These are phyloP conservation scores for Pythium sp. DNA, from an alignment of 352 stramenopile species.

Conservation along the genomic window DNA sequence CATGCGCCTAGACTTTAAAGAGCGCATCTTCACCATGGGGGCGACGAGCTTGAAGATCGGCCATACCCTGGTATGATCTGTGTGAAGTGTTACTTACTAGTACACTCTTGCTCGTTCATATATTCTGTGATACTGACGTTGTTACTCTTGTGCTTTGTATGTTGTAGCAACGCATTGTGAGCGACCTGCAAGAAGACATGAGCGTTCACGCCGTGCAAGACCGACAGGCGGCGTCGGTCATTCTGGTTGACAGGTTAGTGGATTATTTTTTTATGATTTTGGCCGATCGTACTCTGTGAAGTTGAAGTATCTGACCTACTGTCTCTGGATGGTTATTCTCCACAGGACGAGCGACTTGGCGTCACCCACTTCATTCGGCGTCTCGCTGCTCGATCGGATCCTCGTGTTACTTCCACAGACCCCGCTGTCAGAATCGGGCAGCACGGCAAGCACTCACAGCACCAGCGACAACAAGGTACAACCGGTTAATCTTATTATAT, in stretches of 20 bases:
- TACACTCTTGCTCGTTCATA: background rate
- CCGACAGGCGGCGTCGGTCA: constrained; percentile 46
- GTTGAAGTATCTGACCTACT: background rate
- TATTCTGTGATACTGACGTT: background rate
- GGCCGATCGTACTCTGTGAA: background rate
- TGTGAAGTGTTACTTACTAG: background rate
- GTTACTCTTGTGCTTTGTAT: background rate
- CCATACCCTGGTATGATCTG: constrained; percentile 51
- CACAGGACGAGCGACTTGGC: constrained; percentile 64
- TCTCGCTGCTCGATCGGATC: constrained; percentile 68
- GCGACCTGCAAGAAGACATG: constrained; percentile 52
- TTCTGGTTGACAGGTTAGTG: constrained; percentile 68
- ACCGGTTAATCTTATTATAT: constrained; percentile 16
- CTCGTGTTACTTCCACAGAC: constrained; percentile 62
- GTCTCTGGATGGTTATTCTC: background rate
- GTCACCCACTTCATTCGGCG: constrained; percentile 59
- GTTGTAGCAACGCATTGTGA: constrained; percentile 49
- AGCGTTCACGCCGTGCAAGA: constrained; percentile 31
- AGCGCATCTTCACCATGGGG: constrained; percentile 70
- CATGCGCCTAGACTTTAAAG: constrained; percentile 53
- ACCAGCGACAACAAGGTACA: constrained; percentile 16
- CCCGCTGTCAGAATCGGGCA: constrained; percentile 11
- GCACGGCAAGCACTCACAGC: background rate
- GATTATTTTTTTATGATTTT: background rate
- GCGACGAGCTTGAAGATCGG: constrained; percentile 76